A percentile compares a stretch with the other conserved stretches of the same genome.
Evolutionary conservation across 2,329 filamentous ascomycete genomes (phyloP).

Genomic region (Graphium sp.): DNA sequence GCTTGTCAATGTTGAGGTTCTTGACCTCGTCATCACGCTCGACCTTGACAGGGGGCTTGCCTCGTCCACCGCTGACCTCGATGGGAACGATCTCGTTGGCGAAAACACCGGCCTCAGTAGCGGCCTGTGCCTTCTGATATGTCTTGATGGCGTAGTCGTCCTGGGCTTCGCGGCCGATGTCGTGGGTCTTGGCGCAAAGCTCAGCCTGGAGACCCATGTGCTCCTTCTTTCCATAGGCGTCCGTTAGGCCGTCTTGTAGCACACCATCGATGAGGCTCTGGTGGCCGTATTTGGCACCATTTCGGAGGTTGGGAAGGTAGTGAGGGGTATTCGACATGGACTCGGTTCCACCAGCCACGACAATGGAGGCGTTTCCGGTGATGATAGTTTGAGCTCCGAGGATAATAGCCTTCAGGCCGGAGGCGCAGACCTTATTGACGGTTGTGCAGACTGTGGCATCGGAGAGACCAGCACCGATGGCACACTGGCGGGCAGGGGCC

Average conservation of each 20-base stretch:
- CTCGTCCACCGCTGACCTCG: constrained; percentile 72
- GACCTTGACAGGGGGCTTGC: constrained; percentile 70
- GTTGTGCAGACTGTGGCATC: constrained; percentile 74
- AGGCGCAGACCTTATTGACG: constrained; percentile 98
- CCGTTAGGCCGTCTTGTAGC: constrained; percentile 84
- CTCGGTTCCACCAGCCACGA: constrained; percentile 89
- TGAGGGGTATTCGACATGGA: constrained; percentile 98
- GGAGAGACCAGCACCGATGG: constrained; percentile 71
- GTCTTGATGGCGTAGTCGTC: constrained; percentile 91
- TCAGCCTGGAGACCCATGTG: constrained; percentile 92
- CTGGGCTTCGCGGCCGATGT: constrained; percentile 67
- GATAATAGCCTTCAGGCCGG: constrained; percentile 83
- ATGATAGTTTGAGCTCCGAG: constrained; percentile 95
- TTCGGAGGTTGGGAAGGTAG: constrained; percentile 79
- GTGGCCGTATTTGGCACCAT: constrained; percentile 86
- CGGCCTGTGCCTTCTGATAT: constrained; percentile 84
- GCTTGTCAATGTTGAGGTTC: constrained; percentile 76
- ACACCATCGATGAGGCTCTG: constrained; percentile 79
- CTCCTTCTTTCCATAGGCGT: constrained; percentile 81
- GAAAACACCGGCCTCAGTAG: constrained; percentile 69
- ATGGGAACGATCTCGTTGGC: constrained; percentile 75
- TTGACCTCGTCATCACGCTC: constrained; percentile 90
- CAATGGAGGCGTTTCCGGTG: constrained; percentile 80
- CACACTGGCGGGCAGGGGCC: constrained; percentile 89
- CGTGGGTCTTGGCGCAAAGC: constrained; percentile 77